Base-by-base conservation (phyloP, 805 yeast genomes). In the Kodamaea jinghongensis region DNA sequence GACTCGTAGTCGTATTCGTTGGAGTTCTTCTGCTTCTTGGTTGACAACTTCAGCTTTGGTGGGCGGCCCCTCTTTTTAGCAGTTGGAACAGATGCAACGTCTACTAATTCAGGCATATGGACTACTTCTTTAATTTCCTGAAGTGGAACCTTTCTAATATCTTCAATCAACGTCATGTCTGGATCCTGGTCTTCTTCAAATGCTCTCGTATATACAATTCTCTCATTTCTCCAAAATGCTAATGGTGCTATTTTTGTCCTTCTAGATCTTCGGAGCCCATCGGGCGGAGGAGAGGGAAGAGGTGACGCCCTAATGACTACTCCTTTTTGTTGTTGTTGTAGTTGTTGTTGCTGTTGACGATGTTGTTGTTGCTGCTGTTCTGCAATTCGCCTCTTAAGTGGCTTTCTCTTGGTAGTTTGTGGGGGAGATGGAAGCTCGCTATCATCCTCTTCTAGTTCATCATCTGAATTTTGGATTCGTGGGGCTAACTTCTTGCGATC, bases 181-280 rank as follows among this genome's bases (percentile, higher is more conserved):
- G 75, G 71, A 41, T 71, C 74, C 12, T 48, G 56, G 13, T 49
- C 58, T 5, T 63, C 51, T 28, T 58, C 63, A 28, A 47, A 26
- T 5, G 69, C 67, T 27, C 64, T 46, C 1, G 64, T 50, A 52
- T 84, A 88, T 3, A 85, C 75, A 22, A 84, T 75, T 44, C 79
- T 69, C 60, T 88, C 96, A 52, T 85, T 86, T 56, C 85, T 76
- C 96, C 96, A 88, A 56, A 73, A 85, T 2, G 87, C 90, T 46
- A 88, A 63, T 0, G 95, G 91, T 3, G 81, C 76, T 5, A 84
- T 72, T 45, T 76, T 75, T 0, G 78, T 75, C 51, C 96, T 70
- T 23, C 73, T 68, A 0, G 95, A 84, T 47, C 86, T 65, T 46
- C 95, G 68, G 2, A 76, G 52, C 0, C 79, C 76, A 41, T 65